Base-by-base conservation (phyloP, 148 eudicot species). In the Persicaria tinctoria region DNA sequence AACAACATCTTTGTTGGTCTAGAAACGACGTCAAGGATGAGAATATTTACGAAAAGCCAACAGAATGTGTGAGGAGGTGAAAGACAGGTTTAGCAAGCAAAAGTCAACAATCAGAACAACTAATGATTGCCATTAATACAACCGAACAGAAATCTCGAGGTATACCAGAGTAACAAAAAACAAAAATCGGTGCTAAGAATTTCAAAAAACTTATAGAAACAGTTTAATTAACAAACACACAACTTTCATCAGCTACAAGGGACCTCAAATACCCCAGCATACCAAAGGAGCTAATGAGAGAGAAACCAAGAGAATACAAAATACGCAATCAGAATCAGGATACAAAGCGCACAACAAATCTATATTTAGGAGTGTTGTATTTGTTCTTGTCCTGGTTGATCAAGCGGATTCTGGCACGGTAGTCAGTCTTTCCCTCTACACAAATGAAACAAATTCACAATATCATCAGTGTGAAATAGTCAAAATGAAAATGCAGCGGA, bases 351-450 rank as follows among this genome's bases (percentile, higher is more conserved):
- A 32, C 41, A 32, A 32, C 41, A 32, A 32, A 32, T 32, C 41
- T 32, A 32, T 32, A 32, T 32, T 32, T 32, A 32, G 41, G 41
- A 32, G 41, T 32, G 41, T 32, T 32, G 41, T 32, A 92, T 75
- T 92, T 92, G 87, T 92, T 92, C 82, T 92, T 92, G 80, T 92
- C 97, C 76, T 89, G 93, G 63, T 89, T 89, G 49, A 89, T 87
- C 75, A 89, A 74, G 6, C 91, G 93, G 45, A 79, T 83, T 81
- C 97, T 91, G 4, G 97, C 98, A 23, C 97, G 84, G 75, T 93
- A 93, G 74, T 93, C 98, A 46, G 98, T 93, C 86, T 93, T 93
- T 10, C 98, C 41, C 41, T 32, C 41, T 32, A 32, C 41, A 32
- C 2, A 32, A 32, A 32, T 32, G 2, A 32, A 32, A 84, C 18